Conservation (phyloP, 306 rosid genomes). For the Quercus suber region DNA sequence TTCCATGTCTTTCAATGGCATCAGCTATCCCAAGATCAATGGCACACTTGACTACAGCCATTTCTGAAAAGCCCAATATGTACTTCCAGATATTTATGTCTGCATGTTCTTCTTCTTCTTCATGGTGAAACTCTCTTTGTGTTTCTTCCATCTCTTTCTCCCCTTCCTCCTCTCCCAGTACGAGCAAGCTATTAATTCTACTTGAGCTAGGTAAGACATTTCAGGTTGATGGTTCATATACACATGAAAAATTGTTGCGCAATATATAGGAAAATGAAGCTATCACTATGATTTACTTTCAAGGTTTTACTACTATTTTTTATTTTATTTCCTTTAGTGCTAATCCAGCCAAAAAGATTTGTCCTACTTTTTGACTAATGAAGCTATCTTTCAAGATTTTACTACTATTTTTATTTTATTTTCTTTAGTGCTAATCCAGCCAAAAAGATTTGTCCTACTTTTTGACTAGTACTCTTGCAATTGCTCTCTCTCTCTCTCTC, state of each 20-base stretch:
- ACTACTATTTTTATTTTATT: too few species aligned
- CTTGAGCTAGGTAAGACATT: background rate
- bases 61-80: slow-evolving; percentile 53
- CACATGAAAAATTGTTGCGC: background rate
- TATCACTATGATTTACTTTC: background rate
- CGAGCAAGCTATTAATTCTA: background rate
- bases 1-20: slow-evolving; percentile 45
- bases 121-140: background rate
- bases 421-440: too few species aligned
- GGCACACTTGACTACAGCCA: slow-evolving; percentile 60
- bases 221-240: background rate
- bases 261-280: background rate
- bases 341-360: background rate
- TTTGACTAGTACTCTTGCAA: too few species aligned
- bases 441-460: too few species aligned
- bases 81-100: slow-evolving; percentile 40
- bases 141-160: slow-evolving; percentile 18
- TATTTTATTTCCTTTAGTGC: background rate
- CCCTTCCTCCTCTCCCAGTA: too few species aligned
- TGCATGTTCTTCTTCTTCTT: slow-evolving; percentile 38
- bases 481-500: too few species aligned
- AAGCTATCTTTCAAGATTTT: background rate
- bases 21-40: slow-evolving; percentile 69
- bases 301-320: background rate
- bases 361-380: background rate